Evolutionary conservation across 2,329 filamentous ascomycete genomes (phyloP).

Genomic region (Raffaelea arxii): DNA sequence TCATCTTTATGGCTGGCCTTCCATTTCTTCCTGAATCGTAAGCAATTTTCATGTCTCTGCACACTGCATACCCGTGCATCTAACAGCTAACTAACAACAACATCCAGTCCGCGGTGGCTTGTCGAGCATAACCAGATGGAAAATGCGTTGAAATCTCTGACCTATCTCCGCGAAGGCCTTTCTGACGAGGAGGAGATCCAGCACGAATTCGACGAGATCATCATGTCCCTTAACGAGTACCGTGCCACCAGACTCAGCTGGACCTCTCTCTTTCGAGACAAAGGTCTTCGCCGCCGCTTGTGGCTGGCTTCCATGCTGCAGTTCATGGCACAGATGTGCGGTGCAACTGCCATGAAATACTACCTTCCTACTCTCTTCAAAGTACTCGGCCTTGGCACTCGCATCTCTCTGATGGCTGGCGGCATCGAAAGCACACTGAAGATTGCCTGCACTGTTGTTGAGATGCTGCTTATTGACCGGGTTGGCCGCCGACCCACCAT

Average conservation of each 20-base stretch:
- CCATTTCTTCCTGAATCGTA: slow-evolving; percentile 46
- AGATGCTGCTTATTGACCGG: slow-evolving; percentile 47
- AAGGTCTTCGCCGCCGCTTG: slow-evolving; percentile 37
- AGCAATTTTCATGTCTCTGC: slow-evolving; percentile 12
- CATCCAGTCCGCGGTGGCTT: slow-evolving; percentile 44
- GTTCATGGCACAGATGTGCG: slow-evolving; percentile 52
- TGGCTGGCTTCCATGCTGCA: slow-evolving; percentile 48
- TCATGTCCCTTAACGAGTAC: slow-evolving; percentile 29
- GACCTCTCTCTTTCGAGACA: slow-evolving; percentile 39
- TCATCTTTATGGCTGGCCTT: slow-evolving; percentile 38
- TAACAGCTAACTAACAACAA: neutral
- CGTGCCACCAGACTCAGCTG: slow-evolving; percentile 25
- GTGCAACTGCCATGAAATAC: slow-evolving; percentile 51
- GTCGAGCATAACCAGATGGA: slow-evolving; percentile 37
- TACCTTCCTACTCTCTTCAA: slow-evolving; percentile 45
- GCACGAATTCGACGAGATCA: slow-evolving; percentile 36
- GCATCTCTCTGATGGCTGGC: slow-evolving; percentile 39
- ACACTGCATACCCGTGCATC: no score
- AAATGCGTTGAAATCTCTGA: slow-evolving; percentile 31
- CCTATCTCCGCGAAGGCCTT: slow-evolving; percentile 38
- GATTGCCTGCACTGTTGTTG: slow-evolving; percentile 44
- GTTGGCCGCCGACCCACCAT: slow-evolving; percentile 40
- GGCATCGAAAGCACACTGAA: slow-evolving; percentile 49
- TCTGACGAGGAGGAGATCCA: slow-evolving; percentile 25
- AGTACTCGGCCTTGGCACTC: slow-evolving; percentile 37